Base-by-base conservation (phyloP, 306 rosid species). In the Prunus kanzakura region DNA sequence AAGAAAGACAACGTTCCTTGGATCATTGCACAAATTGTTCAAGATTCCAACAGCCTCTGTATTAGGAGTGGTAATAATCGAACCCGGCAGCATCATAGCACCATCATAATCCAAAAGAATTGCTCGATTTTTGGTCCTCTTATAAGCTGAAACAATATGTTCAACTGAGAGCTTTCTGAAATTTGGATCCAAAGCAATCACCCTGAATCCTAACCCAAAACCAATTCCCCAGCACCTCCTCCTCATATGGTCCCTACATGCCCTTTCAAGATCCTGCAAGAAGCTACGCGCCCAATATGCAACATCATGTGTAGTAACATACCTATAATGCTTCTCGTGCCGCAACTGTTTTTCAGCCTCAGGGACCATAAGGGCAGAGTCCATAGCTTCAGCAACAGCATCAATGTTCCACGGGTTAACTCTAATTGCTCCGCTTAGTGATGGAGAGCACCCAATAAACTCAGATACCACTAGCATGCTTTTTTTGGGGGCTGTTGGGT, bases 161-260 rank as follows among this genome's bases (percentile, higher is more conserved):
- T 90, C 96, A 74, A 87, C 88, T 1, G 94, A 86, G 47, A 93
- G 93, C 87, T 93, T 93, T 83, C 89, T 79, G 72, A 93, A 90
- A 87, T 89, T 91, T 3, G 98, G 96, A 82, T 90, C 98, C 84
- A 93, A 83, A 5, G 96, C 96, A 19, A 93, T 88, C 9, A 93
- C 98, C 72, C 98, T 84, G 72, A 93, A 93, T 15, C 98, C 98
- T 75, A 93, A 85, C 64, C 98, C 96, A 67, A 93, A 93, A 68
- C 96, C 96, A 67, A 93, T 93, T 7, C 98, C 98, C 98, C 98
- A 93, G 78, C 96, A 93, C 78, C 98, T 84, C 78, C 96, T 88
- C 85, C 91, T 82, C 45, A 86, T 66, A 79, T 93, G 98, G 79
- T 93, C 98, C 71, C 87, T 83, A 30, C 98, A 93, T 3, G 98